A percentile compares a stretch with the other conserved stretches of the same genome.
These are phyloP conservation scores for Medicago ruthenica DNA, from an alignment of 306 rosid genomes.

Conservation along the genomic window DNA sequence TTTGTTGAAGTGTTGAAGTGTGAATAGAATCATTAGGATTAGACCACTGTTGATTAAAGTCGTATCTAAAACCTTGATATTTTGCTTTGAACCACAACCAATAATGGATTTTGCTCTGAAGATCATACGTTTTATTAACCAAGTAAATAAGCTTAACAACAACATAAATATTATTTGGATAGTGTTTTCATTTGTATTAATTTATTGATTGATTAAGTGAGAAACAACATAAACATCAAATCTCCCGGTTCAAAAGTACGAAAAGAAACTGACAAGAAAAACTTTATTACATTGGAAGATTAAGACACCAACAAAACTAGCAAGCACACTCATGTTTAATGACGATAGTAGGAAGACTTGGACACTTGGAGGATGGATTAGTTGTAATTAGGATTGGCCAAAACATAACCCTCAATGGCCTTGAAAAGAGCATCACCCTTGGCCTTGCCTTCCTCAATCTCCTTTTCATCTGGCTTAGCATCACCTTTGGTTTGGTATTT, in stretches of 20 bases:
- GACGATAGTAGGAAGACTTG: neutral
- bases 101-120: too few relatives aligned
- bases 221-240: neutral
- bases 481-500: constrained; percentile 41
- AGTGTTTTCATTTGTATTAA: neutral
- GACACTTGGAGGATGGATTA: neutral
- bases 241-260: too few relatives aligned
- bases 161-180: too few relatives aligned
- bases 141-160: too few relatives aligned
- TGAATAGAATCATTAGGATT: too few relatives aligned
- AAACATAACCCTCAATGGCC: constrained; percentile 49
- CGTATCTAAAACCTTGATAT: too few relatives aligned
- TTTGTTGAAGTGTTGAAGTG: too few relatives aligned
- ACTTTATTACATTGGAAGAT: neutral
- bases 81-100: too few relatives aligned
- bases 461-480: constrained; percentile 42
- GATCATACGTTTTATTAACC: too few relatives aligned
- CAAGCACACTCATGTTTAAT: neutral
- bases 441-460: constrained; percentile 41
- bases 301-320: neutral
- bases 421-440: constrained; percentile 51
- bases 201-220: neutral
- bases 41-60: too few relatives aligned
- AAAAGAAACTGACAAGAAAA: neutral
- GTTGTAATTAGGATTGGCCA: constrained; percentile 48